Conservation (phyloP, 75 land plant genomes). For the Cunninghamia lanceolata region DNA sequence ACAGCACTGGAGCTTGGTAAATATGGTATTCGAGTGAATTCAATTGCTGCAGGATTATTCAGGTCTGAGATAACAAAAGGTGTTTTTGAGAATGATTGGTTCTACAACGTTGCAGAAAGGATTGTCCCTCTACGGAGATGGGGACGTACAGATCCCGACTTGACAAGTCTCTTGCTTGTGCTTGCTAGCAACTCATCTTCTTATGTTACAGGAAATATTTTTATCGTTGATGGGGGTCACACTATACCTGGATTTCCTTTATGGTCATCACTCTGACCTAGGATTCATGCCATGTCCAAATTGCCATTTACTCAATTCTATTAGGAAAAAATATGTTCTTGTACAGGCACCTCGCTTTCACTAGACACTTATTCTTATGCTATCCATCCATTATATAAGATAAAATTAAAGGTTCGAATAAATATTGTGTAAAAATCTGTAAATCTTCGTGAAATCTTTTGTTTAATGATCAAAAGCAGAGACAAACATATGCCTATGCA, state of each 20-base stretch:
- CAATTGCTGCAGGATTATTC: constrained; percentile 57
- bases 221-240: constrained; percentile 59
- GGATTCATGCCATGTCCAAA: neutral
- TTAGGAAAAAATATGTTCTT: neutral
- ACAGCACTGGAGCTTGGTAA: constrained; percentile 61
- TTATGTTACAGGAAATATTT: constrained; percentile 53
- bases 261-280: constrained; percentile 43
- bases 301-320: neutral
- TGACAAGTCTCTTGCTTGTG: too few species aligned
- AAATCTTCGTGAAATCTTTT: too few species aligned
- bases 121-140: neutral
- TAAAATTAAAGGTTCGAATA: neutral
- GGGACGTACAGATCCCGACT: too few species aligned
- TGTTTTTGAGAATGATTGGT: constrained; percentile 50
- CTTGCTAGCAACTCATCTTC: constrained; percentile 25
- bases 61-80: constrained; percentile 51
- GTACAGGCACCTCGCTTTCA: neutral
- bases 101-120: constrained; percentile 30
- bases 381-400: neutral
- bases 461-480: too few species aligned
- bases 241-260: constrained; percentile 48
- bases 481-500: too few species aligned
- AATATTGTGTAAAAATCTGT: neutral
- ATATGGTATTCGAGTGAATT: constrained; percentile 51
- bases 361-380: neutral